Conservation (phyloP, 2,329 filamentous ascomycete species). For the Diaporthe helianthi region DNA sequence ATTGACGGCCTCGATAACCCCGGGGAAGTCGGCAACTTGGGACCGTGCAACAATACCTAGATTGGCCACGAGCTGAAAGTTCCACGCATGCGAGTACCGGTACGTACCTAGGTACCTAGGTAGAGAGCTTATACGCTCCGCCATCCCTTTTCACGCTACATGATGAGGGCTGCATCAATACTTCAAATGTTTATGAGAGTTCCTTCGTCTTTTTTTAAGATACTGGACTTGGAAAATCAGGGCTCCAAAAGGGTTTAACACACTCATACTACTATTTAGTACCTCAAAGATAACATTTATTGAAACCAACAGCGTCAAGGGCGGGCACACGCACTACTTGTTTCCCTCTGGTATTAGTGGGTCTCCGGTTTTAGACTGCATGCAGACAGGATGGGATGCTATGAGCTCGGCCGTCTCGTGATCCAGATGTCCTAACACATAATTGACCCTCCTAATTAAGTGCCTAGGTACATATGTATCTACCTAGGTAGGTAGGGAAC, state of each 20-base stretch:
- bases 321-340: no score
- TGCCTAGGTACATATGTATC: no score
- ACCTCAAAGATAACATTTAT: neutral
- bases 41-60: neutral
- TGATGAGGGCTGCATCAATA: neutral
- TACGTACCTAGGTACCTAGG: no score
- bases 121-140: neutral
- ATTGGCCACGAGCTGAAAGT: neutral
- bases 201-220: no score
- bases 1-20: neutral
- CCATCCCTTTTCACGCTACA: neutral
- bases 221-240: neutral
- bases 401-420: neutral
- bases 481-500: no score
- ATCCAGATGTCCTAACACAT: conserved; percentile 14
- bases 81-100: no score
- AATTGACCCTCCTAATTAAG: conserved; percentile 25
- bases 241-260: neutral
- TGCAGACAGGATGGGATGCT: neutral
- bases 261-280: neutral
- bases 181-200: neutral
- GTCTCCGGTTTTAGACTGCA: no score
- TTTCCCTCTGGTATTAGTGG: no score
- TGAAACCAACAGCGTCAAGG: no score
- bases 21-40: neutral